Conservation (phyloP, 2,329 filamentous ascomycete genomes). For the Ophiocordyceps australis region DNA sequence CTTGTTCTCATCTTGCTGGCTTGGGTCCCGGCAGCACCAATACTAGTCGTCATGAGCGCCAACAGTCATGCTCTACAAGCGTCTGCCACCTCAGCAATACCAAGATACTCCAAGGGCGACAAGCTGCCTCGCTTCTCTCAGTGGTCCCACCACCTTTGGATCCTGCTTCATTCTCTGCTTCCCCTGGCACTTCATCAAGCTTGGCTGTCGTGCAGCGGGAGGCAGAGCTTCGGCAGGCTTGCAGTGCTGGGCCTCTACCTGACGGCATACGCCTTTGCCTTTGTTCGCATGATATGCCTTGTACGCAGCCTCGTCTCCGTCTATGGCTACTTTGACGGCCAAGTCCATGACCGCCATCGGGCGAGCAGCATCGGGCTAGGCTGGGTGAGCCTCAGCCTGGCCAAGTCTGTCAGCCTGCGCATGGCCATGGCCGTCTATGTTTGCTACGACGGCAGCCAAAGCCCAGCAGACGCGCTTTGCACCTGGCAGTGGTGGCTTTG, state of each 20-base stretch:
- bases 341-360: conserved; percentile 21
- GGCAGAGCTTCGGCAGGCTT: conserved; percentile 9
- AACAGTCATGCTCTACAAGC: too few relatives aligned
- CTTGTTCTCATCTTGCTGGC: too few relatives aligned
- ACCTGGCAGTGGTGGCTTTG: conserved; percentile 10
- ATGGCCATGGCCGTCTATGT: conserved; percentile 13
- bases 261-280: conserved; percentile 17
- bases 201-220: conserved; percentile 11
- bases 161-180: conserved; percentile 16
- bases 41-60: too few relatives aligned
- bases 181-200: conserved; percentile 18
- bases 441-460: conserved; percentile 10
- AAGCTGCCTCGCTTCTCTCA: conserved; percentile 19
- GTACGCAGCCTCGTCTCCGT: conserved; percentile 17
- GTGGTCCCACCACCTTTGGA: conserved; percentile 18
- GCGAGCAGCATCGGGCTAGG: conserved; percentile 19
- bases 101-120: conserved; percentile 20
- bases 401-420: conserved; percentile 13
- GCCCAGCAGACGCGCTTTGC: conserved; percentile 3
- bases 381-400: conserved; percentile 13
- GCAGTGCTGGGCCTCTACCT: conserved; percentile 17
- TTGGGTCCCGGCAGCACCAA: too few relatives aligned
- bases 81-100: too few relatives aligned
- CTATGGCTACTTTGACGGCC: conserved; percentile 22
- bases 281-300: conserved; percentile 19